Conservation (phyloP, 345 rosid species). For the Eutrema yunnanense region DNA sequence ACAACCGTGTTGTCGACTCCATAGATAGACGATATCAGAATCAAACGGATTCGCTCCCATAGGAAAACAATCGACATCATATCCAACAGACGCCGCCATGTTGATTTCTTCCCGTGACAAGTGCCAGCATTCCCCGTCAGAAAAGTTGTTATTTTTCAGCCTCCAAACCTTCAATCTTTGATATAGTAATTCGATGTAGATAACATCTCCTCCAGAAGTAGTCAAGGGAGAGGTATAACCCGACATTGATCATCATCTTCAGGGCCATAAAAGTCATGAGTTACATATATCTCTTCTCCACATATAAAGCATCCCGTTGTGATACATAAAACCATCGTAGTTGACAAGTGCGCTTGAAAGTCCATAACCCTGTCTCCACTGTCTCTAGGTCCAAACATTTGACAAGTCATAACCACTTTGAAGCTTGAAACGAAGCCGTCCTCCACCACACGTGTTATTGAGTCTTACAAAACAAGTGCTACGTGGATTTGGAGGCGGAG, state of each 20-base stretch:
- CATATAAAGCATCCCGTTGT: background rate
- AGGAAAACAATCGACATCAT: background rate
- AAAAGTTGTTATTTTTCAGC: background rate
- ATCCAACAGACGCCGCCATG: background rate
- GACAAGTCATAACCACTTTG: slow-evolving; percentile 2
- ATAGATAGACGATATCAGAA: background rate
- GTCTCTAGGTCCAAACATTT: background rate
- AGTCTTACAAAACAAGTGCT: background rate
- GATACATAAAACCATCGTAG: background rate
- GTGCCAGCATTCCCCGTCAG: background rate
- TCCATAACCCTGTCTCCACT: slow-evolving; percentile 1
- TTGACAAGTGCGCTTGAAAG: background rate
- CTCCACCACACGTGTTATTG: background rate
- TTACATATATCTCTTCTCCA: background rate
- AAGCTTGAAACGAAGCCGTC: background rate
- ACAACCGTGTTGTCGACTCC: background rate
- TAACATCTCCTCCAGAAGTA: background rate
- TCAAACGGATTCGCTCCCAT: slow-evolving; percentile 10
- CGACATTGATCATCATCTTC: background rate
- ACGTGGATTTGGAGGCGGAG: background rate
- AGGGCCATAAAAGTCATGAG: background rate
- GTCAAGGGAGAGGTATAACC: slow-evolving; percentile 19
- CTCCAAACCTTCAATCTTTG: background rate
- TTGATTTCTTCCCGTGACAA: background rate
- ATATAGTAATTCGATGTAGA: background rate